Conservation (phyloP, 352 stramenopile species). For the Phytopythium aichiense region DNA sequence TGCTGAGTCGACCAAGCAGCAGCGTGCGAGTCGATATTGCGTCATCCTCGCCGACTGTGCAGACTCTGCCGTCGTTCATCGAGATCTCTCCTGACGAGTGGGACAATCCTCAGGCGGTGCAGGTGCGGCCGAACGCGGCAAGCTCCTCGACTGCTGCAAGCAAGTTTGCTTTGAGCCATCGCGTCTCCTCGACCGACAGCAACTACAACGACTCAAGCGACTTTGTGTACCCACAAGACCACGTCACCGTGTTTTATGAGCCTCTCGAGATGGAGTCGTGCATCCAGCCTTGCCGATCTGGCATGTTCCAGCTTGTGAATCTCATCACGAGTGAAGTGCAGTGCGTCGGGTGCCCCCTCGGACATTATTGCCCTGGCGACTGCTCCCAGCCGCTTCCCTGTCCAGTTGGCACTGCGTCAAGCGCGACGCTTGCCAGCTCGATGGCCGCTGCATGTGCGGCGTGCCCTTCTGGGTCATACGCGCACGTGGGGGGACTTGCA, state of each 20-base stretch:
- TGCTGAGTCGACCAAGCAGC: conserved; percentile 36
- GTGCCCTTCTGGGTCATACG: conserved; percentile 45
- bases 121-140: conserved; percentile 9
- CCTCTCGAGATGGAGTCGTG: conserved; percentile 40
- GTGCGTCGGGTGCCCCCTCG: conserved; percentile 45
- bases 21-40: conserved; percentile 32
- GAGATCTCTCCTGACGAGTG: conserved; percentile 24
- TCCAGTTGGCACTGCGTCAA: conserved; percentile 37
- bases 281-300: conserved; percentile 37
- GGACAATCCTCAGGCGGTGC: conserved; percentile 29
- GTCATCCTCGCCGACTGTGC: conserved; percentile 11
- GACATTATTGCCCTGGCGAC: conserved; percentile 41
- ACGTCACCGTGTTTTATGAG: conserved; percentile 53
- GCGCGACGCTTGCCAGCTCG: conserved; percentile 18
- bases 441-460: conserved; percentile 18
- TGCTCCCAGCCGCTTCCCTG: conserved; percentile 36
- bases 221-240: conserved; percentile 32
- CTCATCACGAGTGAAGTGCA: conserved; percentile 19
- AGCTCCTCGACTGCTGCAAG: background rate
- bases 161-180: conserved; percentile 17
- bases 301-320: conserved; percentile 51
- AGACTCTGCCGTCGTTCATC: conserved; percentile 18
- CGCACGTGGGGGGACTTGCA: conserved; percentile 22
- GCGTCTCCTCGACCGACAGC: conserved; percentile 29
- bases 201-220: conserved; percentile 31